Evolutionary conservation across 345 rosid species (phyloP).

Genomic region (Kernera saxatilis): DNA sequence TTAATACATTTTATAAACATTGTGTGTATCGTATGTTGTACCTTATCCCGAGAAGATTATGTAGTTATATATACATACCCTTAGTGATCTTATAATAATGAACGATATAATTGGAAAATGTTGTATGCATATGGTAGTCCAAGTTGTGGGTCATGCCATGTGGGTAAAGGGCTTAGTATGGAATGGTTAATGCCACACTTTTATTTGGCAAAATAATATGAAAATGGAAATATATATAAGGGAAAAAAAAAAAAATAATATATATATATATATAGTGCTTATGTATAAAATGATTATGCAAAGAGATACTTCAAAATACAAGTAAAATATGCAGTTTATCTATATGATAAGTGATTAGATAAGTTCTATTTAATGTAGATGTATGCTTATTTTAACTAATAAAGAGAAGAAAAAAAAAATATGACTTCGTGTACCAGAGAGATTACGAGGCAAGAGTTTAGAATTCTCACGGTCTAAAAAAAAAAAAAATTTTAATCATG

Average conservation of each 20-base stretch:
- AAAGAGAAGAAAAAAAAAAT: too few species aligned
- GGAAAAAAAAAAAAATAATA: too few species aligned
- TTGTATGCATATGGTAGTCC: conserved; percentile 1
- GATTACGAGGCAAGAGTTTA: too few species aligned
- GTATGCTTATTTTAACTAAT: neutral
- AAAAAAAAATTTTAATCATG: too few species aligned
- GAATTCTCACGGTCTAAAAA: too few species aligned
- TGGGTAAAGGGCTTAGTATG: neutral
- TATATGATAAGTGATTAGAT: neutral
- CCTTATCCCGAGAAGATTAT: neutral
- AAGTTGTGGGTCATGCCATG: conserved; percentile 29
- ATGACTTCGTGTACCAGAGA: too few species aligned
- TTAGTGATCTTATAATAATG: neutral
- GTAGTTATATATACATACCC: neutral
- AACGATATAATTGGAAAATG: neutral
- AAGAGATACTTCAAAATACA: neutral
- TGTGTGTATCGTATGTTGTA: neutral
- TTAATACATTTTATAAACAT: neutral
- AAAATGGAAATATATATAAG: neutral
- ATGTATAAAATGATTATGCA: neutral
- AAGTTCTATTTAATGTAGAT: neutral
- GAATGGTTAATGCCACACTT: conserved; percentile 3
- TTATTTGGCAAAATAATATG: neutral
- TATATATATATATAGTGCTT: too few species aligned
- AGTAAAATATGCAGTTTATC: neutral